Evolutionary conservation across 163 green algal genomes (phyloP).

Genomic region (Chloromonas sp.): DNA sequence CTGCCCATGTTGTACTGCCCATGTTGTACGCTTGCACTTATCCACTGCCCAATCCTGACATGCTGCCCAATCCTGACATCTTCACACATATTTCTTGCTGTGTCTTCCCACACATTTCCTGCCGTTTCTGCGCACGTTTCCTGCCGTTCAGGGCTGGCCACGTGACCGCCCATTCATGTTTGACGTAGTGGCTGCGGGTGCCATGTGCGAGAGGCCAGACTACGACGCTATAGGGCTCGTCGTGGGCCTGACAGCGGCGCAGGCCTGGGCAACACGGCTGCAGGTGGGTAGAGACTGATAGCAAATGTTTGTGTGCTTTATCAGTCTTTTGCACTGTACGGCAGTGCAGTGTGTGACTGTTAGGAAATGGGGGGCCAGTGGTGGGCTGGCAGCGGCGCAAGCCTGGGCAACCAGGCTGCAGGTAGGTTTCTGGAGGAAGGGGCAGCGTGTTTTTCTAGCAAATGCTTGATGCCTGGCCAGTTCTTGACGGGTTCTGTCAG

Average conservation of each 20-base stretch:
- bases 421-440: neutral
- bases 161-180: conserved; percentile 30
- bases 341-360: neutral
- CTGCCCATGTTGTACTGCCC: too few species aligned
- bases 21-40: too few species aligned
- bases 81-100: too few species aligned
- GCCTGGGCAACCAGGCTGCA: neutral
- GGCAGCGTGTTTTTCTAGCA: neutral
- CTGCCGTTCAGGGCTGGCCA: conserved; percentile 15
- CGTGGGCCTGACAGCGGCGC: conserved; percentile 18
- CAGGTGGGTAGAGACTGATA: conserved; percentile 1
- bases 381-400: neutral
- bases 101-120: too few species aligned
- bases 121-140: neutral
- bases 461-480: too few species aligned
- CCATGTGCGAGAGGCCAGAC: conserved; percentile 42
- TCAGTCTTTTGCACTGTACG: too few species aligned
- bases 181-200: conserved; percentile 38
- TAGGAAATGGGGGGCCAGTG: neutral
- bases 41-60: too few species aligned
- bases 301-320: too few species aligned
- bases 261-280: conserved; percentile 11
- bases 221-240: conserved; percentile 30
- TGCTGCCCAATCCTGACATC: too few species aligned
- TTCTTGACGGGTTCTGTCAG: too few species aligned